Conservation (phyloP, 345 rosid genomes). For the Diplotaxis tenuifolia region DNA sequence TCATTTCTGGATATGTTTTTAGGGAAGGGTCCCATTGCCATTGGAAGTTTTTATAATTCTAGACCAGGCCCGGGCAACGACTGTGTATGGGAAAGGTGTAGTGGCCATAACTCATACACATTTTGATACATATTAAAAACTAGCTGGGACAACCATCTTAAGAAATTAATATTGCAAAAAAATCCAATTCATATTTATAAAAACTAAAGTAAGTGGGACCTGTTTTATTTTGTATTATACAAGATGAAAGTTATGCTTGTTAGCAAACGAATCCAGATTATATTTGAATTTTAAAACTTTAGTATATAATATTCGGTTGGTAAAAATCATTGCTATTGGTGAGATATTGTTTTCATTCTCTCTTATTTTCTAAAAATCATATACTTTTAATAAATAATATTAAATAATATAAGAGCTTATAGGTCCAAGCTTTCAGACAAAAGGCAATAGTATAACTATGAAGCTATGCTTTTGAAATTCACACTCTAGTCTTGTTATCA, state of each 20-base stretch:
- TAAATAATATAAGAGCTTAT: neutral
- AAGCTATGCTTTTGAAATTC: neutral
- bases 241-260: neutral
- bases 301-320: neutral
- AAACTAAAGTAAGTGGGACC: neutral
- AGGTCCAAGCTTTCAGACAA: neutral
- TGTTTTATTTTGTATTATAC: neutral
- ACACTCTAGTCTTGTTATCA: neutral
- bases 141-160: neutral
- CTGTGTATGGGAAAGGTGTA: neutral
- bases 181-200: neutral
- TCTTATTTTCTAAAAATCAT: neutral
- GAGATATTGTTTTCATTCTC: neutral
- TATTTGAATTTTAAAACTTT: neutral
- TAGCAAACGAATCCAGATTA: neutral
- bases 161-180: neutral
- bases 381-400: neutral
- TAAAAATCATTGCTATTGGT: neutral
- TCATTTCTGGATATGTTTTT: neutral
- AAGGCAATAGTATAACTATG: neutral
- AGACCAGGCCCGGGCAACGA: neutral
- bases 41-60: neutral
- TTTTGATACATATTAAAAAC: neutral
- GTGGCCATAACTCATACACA: neutral
- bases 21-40: constrained; percentile 19